Evolutionary conservation across 1,139 yeast genomes (phyloP).

Genomic region (Lodderomyces elongisporus): DNA sequence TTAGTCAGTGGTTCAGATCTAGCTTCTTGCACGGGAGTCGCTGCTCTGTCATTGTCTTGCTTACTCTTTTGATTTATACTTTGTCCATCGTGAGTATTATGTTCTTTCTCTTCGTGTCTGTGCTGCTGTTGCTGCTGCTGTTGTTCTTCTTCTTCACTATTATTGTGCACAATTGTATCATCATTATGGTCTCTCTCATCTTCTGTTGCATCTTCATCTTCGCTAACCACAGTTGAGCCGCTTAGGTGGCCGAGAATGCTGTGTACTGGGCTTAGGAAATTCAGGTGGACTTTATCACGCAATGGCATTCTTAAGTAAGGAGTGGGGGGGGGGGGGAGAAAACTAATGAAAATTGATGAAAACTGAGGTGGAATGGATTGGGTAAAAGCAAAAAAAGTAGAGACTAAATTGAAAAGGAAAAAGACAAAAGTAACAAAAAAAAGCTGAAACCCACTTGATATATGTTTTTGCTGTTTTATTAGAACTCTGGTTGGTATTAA

Average conservation of each 20-base stretch:
- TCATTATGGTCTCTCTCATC: not conserved
- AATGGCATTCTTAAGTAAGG: too few species aligned
- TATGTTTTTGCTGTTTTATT: too few species aligned
- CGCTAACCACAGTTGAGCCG: constrained; percentile 6
- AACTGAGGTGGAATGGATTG: too few species aligned
- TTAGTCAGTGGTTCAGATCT: not conserved
- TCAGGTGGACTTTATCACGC: constrained; percentile 5
- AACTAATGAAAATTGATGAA: too few species aligned
- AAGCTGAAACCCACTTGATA: too few species aligned
- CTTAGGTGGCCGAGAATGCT: constrained; percentile 4
- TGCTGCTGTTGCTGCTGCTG: constrained; percentile 1
- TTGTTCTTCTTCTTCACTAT: too few species aligned
- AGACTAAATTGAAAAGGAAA: too few species aligned
- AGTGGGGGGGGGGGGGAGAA: too few species aligned
- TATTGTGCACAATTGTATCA: not conserved
- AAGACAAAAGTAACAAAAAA: too few species aligned
- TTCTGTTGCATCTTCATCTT: constrained; percentile 6
- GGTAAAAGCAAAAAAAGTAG: too few species aligned
- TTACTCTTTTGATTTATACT: not conserved
- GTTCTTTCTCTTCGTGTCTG: not conserved
- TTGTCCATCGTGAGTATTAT: not conserved
- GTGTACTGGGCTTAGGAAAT: constrained; percentile 2
- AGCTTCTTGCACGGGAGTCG: not conserved
- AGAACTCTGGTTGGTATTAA: too few species aligned
- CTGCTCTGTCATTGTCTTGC: not conserved